Percentiles rank a stretch among this genome's conserved stretches.
Evolutionary conservation across 352 stramenopile genomes (phyloP).

Genomic region (Phytophthora europaea): DNA sequence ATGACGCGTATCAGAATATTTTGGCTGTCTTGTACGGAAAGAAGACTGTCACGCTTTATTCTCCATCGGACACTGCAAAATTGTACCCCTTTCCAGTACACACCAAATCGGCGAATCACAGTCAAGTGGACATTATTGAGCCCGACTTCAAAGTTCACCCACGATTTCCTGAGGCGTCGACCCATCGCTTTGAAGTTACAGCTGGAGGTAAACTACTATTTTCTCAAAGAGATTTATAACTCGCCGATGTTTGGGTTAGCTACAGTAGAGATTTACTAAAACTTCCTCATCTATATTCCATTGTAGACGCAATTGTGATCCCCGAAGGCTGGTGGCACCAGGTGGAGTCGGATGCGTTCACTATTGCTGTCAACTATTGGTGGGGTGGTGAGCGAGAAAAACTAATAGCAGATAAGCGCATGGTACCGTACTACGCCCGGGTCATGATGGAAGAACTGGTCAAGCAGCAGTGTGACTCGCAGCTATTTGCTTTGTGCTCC

Average conservation of each 20-base stretch:
- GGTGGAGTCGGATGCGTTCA: conserved; percentile 79
- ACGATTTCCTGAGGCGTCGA: conserved; percentile 38
- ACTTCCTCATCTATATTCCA: not conserved
- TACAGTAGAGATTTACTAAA: not conserved
- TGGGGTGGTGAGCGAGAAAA: conserved; percentile 72
- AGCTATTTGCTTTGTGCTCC: conserved; percentile 33
- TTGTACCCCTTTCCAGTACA: conserved; percentile 74
- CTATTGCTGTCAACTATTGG: conserved; percentile 88
- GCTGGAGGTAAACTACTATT: conserved; percentile 55
- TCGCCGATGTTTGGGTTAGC: not conserved
- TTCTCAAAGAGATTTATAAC: not conserved
- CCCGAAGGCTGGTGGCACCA: conserved; percentile 91
- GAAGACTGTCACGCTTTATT: conserved; percentile 80
- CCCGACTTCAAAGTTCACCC: conserved; percentile 47
- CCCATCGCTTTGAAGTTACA: conserved; percentile 45
- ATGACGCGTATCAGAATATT: conserved; percentile 87
- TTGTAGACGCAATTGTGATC: conserved; percentile 78
- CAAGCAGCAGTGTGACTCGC: conserved; percentile 45
- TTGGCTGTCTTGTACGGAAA: conserved; percentile 75
- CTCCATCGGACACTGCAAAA: conserved; percentile 61
- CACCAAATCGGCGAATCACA: conserved; percentile 85
- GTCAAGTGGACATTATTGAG: conserved; percentile 59
- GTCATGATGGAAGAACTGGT: conserved; percentile 74
- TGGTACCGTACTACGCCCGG: conserved; percentile 73
- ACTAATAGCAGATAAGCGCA: conserved; percentile 50